Percentiles rank a stretch among this genome's conserved stretches.
These are phyloP conservation scores for Thelonectria rubi DNA, from an alignment of 2,329 filamentous ascomycete genomes.

Conservation along the genomic window DNA sequence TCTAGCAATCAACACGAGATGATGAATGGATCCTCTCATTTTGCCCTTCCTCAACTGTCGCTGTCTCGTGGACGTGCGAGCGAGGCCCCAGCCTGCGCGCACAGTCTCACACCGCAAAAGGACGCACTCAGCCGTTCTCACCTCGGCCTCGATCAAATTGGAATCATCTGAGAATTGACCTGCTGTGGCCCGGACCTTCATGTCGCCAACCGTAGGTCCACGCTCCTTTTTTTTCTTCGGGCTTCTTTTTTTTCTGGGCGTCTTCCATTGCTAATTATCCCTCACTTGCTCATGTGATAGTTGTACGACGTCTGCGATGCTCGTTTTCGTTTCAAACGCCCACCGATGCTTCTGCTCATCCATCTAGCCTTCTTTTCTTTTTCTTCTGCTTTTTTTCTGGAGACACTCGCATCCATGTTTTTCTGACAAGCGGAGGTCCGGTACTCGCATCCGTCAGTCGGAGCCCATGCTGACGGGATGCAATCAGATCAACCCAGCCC, in stretches of 20 bases:
- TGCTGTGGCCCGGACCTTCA: constrained; percentile 12
- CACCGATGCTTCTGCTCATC: not conserved
- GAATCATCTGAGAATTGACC: constrained; percentile 16
- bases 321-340: constrained; percentile 1
- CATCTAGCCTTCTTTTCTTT: not conserved
- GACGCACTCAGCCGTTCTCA: constrained; percentile 4
- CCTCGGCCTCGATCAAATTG: constrained; percentile 13
- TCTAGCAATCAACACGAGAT: constrained; percentile 44
- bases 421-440: constrained; percentile 22
- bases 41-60: constrained; percentile 22
- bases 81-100: constrained; percentile 5
- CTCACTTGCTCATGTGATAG: not conserved
- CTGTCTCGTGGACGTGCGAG: constrained; percentile 10
- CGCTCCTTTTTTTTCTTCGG: not conserved
- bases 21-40: constrained; percentile 44
- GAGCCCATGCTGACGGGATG: constrained; percentile 39
- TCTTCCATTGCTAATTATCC: not conserved
- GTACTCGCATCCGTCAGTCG: constrained; percentile 35
- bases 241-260: not conserved
- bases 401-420: constrained; percentile 4
- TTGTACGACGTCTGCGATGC: not conserved
- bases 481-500: constrained; percentile 45
- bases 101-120: not conserved
- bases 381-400: constrained; percentile 9
- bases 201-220: constrained; percentile 10